phyloP scores from a whole-genome alignment of 2,329 filamentous ascomycete genomes.

The Nigrospora sphaerica region DNA sequence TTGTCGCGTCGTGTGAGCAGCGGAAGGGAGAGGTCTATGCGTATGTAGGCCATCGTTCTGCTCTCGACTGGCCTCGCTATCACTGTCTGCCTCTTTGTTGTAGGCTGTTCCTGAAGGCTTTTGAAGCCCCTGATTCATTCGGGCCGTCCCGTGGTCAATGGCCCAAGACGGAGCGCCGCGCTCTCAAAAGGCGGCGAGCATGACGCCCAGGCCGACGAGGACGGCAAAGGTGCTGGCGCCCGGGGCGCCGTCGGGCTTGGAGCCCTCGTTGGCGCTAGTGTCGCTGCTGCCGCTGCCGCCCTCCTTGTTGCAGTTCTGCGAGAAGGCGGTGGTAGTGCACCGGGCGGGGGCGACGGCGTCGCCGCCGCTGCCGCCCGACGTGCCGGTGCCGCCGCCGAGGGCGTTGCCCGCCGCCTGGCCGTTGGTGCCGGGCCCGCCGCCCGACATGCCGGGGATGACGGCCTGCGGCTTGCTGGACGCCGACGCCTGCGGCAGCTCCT shows the following conservation, averaged over 20 bases:
- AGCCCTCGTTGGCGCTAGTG: conserved; percentile 16
- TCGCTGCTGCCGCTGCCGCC: conserved; percentile 2
- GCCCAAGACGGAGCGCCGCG: too few relatives aligned
- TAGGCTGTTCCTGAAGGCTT: too few relatives aligned
- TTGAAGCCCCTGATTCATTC: too few relatives aligned
- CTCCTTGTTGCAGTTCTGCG: conserved; percentile 15
- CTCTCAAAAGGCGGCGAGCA: conserved; percentile 8
- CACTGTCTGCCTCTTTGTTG: too few relatives aligned
- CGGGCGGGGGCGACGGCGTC: conserved; percentile 6
- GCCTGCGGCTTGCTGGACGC: conserved; percentile 10
- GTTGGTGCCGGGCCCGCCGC: conserved; percentile 22
- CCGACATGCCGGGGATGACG: conserved; percentile 21
- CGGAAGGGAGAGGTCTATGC: too few relatives aligned
- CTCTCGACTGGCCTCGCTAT: too few relatives aligned
- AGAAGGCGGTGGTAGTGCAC: conserved; percentile 17
- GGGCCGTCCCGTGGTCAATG: too few relatives aligned
- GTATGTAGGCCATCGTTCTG: too few relatives aligned
- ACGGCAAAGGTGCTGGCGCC: conserved; percentile 24
- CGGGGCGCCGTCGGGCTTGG: conserved; percentile 15
- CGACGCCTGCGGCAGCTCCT: conserved; percentile 24
- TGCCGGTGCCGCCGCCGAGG: conserved; percentile 2
- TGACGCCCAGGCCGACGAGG: conserved; percentile 20
- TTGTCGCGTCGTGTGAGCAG: too few relatives aligned
- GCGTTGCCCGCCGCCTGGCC: conserved; percentile 18
- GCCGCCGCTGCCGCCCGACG: conserved; percentile 4